phyloP scores from a whole-genome alignment of 768 basidiomycete species.

The Suillus subluteus region DNA sequence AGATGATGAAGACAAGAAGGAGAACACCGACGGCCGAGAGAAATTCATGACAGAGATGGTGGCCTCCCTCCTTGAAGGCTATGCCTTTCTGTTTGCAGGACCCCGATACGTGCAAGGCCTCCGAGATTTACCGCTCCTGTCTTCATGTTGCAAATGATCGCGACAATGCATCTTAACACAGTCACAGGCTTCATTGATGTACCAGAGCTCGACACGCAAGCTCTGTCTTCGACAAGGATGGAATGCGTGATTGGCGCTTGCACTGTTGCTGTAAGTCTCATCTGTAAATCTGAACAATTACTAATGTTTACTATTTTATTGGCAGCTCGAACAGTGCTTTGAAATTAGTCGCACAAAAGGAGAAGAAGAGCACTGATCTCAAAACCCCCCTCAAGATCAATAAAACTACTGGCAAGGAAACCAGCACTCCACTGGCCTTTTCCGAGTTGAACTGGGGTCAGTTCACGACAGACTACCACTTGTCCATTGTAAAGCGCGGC shows the following conservation, averaged over 20 bases:
- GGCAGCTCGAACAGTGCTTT: too few relatives aligned
- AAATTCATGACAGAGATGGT: not conserved
- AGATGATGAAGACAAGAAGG: not conserved
- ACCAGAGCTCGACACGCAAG: not conserved
- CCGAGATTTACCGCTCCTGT: not conserved
- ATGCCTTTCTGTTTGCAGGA: slow-evolving; percentile 13
- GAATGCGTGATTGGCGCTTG: not conserved
- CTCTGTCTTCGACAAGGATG: not conserved
- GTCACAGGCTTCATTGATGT: slow-evolving; percentile 9
- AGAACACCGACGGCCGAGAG: not conserved
- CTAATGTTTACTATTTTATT: too few relatives aligned
- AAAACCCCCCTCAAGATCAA: too few relatives aligned
- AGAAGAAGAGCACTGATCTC: too few relatives aligned
- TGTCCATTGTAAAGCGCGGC: too few relatives aligned
- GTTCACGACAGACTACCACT: too few relatives aligned
- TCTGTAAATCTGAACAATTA: too few relatives aligned
- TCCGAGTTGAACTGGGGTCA: too few relatives aligned
- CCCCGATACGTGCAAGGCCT: not conserved
- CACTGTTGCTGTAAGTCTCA: too few relatives aligned
- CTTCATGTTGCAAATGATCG: slow-evolving; percentile 13
- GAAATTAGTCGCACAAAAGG: too few relatives aligned
- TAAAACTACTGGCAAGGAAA: too few relatives aligned
- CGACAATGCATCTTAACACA: slow-evolving; percentile 7
- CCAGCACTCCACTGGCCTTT: too few relatives aligned
- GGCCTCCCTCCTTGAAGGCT: not conserved